Conservation (phyloP, 257 asterid genomes). For the Verbascum thapsus region DNA sequence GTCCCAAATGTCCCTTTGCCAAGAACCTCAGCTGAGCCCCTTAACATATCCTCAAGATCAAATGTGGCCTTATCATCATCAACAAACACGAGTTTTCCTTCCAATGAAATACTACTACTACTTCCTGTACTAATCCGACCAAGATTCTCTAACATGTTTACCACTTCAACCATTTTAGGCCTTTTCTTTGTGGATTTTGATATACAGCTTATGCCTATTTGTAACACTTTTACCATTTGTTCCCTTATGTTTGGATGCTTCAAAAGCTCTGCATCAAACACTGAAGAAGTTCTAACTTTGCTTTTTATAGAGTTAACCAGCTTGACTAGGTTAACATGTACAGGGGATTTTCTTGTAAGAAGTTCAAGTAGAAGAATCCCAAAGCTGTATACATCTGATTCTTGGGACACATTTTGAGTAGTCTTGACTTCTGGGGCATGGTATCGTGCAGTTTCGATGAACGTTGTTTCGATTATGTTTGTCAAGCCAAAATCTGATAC, state of each 20-base stretch:
- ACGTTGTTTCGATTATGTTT: conserved; percentile 3
- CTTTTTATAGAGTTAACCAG: conserved; percentile 22
- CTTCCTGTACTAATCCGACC: background rate
- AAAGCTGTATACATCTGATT: conserved; percentile 40
- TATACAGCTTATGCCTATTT: conserved; percentile 35
- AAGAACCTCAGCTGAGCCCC: conserved; percentile 25
- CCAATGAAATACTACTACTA: background rate
- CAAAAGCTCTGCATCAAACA: conserved; percentile 32
- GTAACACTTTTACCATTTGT: conserved; percentile 27
- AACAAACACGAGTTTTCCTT: conserved; percentile 16
- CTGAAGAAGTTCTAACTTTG: conserved; percentile 19
- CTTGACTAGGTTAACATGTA: conserved; percentile 34
- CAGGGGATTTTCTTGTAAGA: conserved; percentile 29
- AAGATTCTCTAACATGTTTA: conserved; percentile 31
- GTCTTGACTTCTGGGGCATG: conserved; percentile 33
- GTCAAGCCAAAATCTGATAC: conserved; percentile 31
- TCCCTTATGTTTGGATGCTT: conserved; percentile 16
- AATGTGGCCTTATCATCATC: conserved; percentile 7
- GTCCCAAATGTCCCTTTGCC: conserved; percentile 37
- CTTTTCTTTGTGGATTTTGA: conserved; percentile 25
- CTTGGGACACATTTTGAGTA: conserved; percentile 25
- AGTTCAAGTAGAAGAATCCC: conserved; percentile 39
- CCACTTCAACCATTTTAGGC: conserved; percentile 34
- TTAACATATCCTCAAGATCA: conserved; percentile 32
- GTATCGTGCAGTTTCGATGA: conserved; percentile 9